Base-by-base conservation (phyloP, 306 rosid species). In the Lablab purpureus region DNA sequence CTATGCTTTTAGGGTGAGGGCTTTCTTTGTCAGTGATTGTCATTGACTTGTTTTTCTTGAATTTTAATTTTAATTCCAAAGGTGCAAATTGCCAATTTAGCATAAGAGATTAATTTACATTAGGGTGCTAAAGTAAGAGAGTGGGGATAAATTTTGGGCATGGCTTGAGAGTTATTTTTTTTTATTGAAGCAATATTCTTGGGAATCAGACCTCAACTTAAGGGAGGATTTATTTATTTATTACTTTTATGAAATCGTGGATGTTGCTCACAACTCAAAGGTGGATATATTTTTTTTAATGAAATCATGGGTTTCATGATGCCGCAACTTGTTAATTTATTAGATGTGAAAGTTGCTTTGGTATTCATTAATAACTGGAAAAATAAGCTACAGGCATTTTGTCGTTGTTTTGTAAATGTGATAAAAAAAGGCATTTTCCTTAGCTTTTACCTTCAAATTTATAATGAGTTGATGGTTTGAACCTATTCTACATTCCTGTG, bases 11-110 rank as follows among this genome's bases (percentile, higher is more conserved):
- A 47, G 30, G 4, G 49, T 25, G 19, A 70, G 30, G 72, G 27
- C 12, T 12, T 79, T 22, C 37, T 46, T 79, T 10, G 34, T 37
- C 18, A 1, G 43, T 22, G 41, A 60, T 63, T 63, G 72, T 34
- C 37, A 49, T 64, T 50, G 63, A 50, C 64, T 50, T 9, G 58
- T 27, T 46, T 25, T 69, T 69, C 25, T 69, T 25, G 40, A 68
- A 30, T 46, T 46, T 68, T 25, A 68, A 30, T 46, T 46, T 68
- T 8, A 23, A 68, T 68, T 68, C 22, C 41, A 68, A 14, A 45
- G 55, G 58, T 45, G 22, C 23, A 21, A 25, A 68, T 15, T 68
- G 13, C 51, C 47, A 21, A 23, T 52, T 23, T 23, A 8, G n/a
- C 34, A 23, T 22, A 23, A 56, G 11, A 63, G 70, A 32, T 32